Evolutionary conservation across 2,329 filamentous ascomycete genomes (phyloP).

Genomic region (Neonectria magnoliae): DNA sequence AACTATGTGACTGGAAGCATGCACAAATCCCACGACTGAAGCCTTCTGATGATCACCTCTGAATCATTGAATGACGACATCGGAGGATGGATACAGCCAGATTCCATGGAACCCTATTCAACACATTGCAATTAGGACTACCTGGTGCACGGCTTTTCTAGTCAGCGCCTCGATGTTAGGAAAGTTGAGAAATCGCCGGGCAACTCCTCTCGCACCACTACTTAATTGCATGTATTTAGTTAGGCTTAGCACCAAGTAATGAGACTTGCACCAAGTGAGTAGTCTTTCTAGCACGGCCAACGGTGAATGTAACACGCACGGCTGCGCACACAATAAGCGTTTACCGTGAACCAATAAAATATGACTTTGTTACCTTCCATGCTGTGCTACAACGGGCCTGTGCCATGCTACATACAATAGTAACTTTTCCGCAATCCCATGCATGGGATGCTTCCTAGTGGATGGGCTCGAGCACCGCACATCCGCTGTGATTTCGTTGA

Average conservation of each 20-base stretch:
- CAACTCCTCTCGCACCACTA: constrained; percentile 16
- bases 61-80: constrained; percentile 21
- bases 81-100: neutral
- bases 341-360: neutral
- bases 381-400: neutral
- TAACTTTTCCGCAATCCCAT: neutral
- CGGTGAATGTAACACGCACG: neutral
- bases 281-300: too few relatives aligned
- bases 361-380: neutral
- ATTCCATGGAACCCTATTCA: neutral
- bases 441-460: neutral
- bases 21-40: constrained; percentile 53
- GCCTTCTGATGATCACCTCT: constrained; percentile 9
- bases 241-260: neutral
- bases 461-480: neutral
- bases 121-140: constrained; percentile 26
- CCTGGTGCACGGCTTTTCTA: constrained; percentile 15
- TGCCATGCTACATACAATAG: neutral
- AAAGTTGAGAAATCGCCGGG: constrained; percentile 14
- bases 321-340: constrained; percentile 1
- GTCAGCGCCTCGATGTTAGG: constrained; percentile 23
- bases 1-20: constrained; percentile 72
- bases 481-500: neutral
- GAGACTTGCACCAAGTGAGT: constrained; percentile 12
- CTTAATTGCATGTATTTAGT: neutral